A percentile compares a stretch with the other conserved stretches of the same genome.
Evolutionary conservation across 495 filamentous ascomycete genomes (phyloP).

Genomic region (Symbiotaphrina buchneri): DNA sequence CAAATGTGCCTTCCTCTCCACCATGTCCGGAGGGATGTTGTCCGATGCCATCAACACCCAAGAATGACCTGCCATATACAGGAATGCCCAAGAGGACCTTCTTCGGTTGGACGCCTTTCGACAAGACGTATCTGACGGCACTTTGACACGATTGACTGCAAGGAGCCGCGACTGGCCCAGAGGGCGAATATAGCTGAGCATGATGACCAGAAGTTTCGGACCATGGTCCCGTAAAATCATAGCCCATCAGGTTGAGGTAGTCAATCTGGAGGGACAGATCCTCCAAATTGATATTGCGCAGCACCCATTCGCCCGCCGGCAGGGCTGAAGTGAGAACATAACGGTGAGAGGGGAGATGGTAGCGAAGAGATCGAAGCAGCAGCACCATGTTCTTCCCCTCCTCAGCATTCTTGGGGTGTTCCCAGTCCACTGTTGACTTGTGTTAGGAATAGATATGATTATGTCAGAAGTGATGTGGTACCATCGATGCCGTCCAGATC

Average conservation of each 20-base stretch:
- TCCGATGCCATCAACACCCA: slow-evolving; percentile 38
- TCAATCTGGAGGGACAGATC: slow-evolving; percentile 45
- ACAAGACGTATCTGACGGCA: slow-evolving; percentile 39
- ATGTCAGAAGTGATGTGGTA: slow-evolving; percentile 14
- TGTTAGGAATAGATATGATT: background rate
- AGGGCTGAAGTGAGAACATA: slow-evolving; percentile 66
- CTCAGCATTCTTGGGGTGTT: slow-evolving; percentile 46
- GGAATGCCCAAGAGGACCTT: slow-evolving; percentile 71
- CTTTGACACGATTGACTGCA: slow-evolving; percentile 40
- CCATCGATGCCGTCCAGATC: slow-evolving; percentile 75
- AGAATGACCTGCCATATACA: slow-evolving; percentile 61
- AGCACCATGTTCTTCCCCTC: slow-evolving; percentile 55
- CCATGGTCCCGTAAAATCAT: slow-evolving; percentile 79
- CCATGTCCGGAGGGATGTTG: slow-evolving; percentile 38
- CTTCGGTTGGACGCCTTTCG: slow-evolving; percentile 39
- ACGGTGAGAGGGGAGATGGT: slow-evolving; percentile 44
- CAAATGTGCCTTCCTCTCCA: slow-evolving; percentile 64
- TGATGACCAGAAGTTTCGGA: slow-evolving; percentile 48
- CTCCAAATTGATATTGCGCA: slow-evolving; percentile 55
- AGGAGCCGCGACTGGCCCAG: slow-evolving; percentile 17
- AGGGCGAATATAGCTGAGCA: slow-evolving; percentile 48
- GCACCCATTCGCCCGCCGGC: slow-evolving; percentile 50
- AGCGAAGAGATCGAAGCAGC: slow-evolving; percentile 44
- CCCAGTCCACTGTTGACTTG: slow-evolving; percentile 55
- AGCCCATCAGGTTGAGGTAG: slow-evolving; percentile 64